These are phyloP conservation scores for Erigeron philadelphicus DNA, from an alignment of 140 eudicot species.

Conservation along the genomic window DNA sequence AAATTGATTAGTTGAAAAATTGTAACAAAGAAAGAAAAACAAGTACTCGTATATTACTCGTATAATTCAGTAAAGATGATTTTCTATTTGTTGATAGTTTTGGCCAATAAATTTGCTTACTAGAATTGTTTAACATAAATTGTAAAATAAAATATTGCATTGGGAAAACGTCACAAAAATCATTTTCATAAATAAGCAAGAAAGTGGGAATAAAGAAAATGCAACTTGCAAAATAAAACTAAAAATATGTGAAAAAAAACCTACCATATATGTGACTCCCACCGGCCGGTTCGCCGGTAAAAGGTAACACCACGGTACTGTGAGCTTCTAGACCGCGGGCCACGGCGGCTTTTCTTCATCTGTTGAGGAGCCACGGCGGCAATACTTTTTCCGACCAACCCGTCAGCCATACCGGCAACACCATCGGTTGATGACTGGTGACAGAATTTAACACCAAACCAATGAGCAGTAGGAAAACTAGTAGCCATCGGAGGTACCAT, in stretches of 20 bases:
- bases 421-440: slow-evolving; percentile 36
- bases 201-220: not conserved
- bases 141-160: slow-evolving; percentile 2
- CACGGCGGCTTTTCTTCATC: slow-evolving; percentile 82
- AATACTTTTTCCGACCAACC: slow-evolving; percentile 26
- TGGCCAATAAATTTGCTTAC: not conserved
- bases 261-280: slow-evolving; percentile 98
- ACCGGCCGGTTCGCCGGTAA: slow-evolving; percentile 96
- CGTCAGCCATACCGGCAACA: slow-evolving; percentile 21
- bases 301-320: slow-evolving; percentile 96
- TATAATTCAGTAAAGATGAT: too few species aligned
- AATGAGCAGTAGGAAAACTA: slow-evolving; percentile 59
- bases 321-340: slow-evolving; percentile 93
- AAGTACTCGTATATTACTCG: too few species aligned
- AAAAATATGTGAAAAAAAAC: not conserved
- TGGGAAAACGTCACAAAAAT: slow-evolving; percentile 14
- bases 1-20: slow-evolving; percentile 8
- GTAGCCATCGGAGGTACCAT: slow-evolving; percentile 5
- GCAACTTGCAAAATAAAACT: not conserved
- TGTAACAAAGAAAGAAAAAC: too few species aligned
- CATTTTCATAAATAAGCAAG: not conserved
- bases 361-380: slow-evolving; percentile 48
- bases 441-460: slow-evolving; percentile 76
- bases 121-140: not conserved
- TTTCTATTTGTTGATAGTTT: too few species aligned